Base-by-base conservation (phyloP, 2,329 filamentous ascomycete species). In the Talaromyces atroroseus region DNA sequence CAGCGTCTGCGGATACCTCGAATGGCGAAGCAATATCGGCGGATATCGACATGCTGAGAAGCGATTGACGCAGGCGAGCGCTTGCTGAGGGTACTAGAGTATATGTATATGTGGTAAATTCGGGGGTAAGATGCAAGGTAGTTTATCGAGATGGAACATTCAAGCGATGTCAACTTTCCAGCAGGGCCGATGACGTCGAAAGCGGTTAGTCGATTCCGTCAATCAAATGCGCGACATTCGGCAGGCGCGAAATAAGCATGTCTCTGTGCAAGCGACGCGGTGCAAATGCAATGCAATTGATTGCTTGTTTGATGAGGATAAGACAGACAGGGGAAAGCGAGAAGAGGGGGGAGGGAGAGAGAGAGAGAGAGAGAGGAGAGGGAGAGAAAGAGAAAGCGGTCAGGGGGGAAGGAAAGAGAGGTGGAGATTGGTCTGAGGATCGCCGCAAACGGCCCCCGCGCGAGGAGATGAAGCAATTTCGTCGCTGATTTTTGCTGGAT, bases 1-100 rank as follows among this genome's bases (percentile, higher is more conserved):
- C 61, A 20, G 72, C 66, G 20, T 64, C 60, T 3, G 51, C 59
- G n/a, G 69, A 64, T 56, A 74, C 65, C 32, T 66, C 68, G 59
- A 74, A 72, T 2, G 69, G 68, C 40, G 66, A 70, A 10, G 59
- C 57, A 40, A 61, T 65, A 57, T 58, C 56, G 18, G 50, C 24
- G 24, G 56, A 46, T n/a, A 53, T 26, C 18, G 52, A 42, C 45
- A 54, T 54, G 21, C 4, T 42, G 23, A 42, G 16, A 38, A 23
- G 38, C 36, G 21, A 49, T 49, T 49, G 32, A 49, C 20, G n/a
- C 26, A 29, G 26, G 26, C n/a, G n/a, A 5, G 23, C 23, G 50
- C 23, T 11, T 26, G 38, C 5, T 16, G 32, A 3, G 8, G 4
- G 26, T n/a, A 29, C 26, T 29, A 8, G 5, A 29, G 26, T 29